A percentile compares a stretch with the other conserved stretches of the same genome.
phyloP scores from a whole-genome alignment of 495 filamentous ascomycete genomes.

The Aspergillus bridgeri region DNA sequence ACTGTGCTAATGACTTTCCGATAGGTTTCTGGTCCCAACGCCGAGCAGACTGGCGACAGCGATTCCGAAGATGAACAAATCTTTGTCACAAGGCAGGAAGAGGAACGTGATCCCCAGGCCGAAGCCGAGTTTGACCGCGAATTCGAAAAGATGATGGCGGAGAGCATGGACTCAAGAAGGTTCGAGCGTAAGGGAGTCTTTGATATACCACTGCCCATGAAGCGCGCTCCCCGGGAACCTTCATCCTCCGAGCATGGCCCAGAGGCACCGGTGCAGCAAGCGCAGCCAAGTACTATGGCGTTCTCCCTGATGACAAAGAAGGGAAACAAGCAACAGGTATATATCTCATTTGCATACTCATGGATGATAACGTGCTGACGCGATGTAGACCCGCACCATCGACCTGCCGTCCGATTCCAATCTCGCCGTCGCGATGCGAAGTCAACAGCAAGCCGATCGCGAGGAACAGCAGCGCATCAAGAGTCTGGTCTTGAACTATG shows the following conservation, averaged over 20 bases:
- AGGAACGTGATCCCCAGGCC: conserved; percentile 87
- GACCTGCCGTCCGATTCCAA: conserved; percentile 91
- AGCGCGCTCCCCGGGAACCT: conserved; percentile 59
- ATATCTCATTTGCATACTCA: conserved; percentile 16
- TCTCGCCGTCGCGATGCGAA: conserved; percentile 94
- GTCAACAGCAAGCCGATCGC: conserved; percentile 87
- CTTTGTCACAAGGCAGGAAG: conserved; percentile 82
- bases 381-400: conserved; percentile 77
- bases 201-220: conserved; percentile 89
- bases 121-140: conserved; percentile 98
- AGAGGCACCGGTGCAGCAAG: conserved; percentile 33
- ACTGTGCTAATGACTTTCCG: conserved; percentile 4
- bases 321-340: conserved; percentile 89
- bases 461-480: conserved; percentile 99
- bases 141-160: conserved; percentile 97
- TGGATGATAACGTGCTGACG: neutral
- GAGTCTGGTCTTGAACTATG: conserved; percentile 92
- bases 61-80: conserved; percentile 81
- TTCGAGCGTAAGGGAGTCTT: conserved; percentile 93
- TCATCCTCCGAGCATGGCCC: conserved; percentile 30
- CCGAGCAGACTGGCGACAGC: conserved; percentile 38
- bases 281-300: conserved; percentile 69
- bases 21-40: conserved; percentile 52
- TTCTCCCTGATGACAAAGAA: conserved; percentile 95
- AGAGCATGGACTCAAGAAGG: conserved; percentile 89